Base-by-base conservation (phyloP, 2,329 filamentous ascomycete species). In the Penicillium palitans region DNA sequence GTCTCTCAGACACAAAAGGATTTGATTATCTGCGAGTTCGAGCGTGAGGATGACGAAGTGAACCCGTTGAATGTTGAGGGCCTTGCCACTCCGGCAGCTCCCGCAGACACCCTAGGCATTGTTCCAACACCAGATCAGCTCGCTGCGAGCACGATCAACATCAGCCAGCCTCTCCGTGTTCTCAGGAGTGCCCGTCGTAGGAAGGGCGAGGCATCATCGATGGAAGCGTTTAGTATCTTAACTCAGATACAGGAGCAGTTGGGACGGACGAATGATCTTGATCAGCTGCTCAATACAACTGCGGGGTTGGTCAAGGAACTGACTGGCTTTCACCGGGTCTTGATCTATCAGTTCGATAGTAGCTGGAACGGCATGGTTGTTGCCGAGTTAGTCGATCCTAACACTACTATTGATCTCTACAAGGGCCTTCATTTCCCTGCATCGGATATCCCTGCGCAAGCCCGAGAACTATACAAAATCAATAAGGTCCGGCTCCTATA, bases 221-320 rank as follows among this genome's bases (percentile, higher is more conserved):
- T 96, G 90, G 90, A 96, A 67, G 90, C 96, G 0, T 96, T 96
- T 72, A 92, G 95, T 73, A 92, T 96, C 63, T 90, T 96, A 84
- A 91, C 90, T 1, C 92, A 96, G 71, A 89, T 96, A 0, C 91
- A 96, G 71, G 91, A 96, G 66, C 92, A 96, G 72, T 79, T 96
- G 7, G 62, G 58, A 3, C 64, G 69, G 25, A 90, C 91, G 1
- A 80, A 86, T 0, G 87, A 83, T 59, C 78, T 96, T 0, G 87
- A 91, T 1, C 80, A 74, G 1, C 91, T 96, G 59, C 78, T 96
- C 39, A 93, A 95, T 67, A 87, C 93, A 6, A 76, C 95, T 3
- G 89, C 93, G 0, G 91, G 91, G 0, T 89, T 96, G 8, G 85
- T 96, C 35, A 96, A 96, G 70, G 92, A 96, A 69, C 72, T 96